Evolutionary conservation across 345 rosid species (phyloP).

Genomic region (Kandelia obovata): DNA sequence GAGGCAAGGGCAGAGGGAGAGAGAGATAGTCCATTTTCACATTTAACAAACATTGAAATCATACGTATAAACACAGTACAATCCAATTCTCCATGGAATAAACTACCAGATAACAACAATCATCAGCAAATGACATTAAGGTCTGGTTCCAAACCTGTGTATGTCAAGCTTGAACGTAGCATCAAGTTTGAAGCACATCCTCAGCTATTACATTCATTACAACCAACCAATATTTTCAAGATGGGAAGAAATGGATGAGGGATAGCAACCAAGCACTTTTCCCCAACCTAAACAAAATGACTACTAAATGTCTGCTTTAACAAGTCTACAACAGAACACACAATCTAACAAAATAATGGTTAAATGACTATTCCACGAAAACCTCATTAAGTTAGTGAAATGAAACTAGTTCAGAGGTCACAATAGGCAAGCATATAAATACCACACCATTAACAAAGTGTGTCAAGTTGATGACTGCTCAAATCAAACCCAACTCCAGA

Average conservation of each 20-base stretch:
- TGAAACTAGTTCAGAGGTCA: no score
- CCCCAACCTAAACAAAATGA: not conserved
- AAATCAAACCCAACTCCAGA: not conserved
- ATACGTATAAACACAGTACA: not conserved
- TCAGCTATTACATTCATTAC: no score
- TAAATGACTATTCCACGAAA: not conserved
- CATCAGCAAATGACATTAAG: not conserved
- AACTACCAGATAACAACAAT: not conserved
- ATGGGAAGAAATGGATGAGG: no score
- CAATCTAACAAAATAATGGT: not conserved
- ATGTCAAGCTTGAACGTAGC: no score
- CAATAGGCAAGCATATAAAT: no score
- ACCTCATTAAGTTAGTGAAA: no score
- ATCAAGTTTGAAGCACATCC: no score
- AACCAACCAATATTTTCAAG: no score
- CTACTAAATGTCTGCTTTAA: not conserved
- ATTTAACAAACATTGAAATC: not conserved
- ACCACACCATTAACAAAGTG: no score
- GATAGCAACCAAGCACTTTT: no score
- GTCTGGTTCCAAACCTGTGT: not conserved
- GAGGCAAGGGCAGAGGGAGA: no score
- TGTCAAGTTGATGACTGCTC: no score
- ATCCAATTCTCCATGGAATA: not conserved
- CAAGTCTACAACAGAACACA: not conserved
- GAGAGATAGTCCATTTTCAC: not conserved